These are phyloP conservation scores for Diaporthe longicolla DNA, from an alignment of 2,329 filamentous ascomycete genomes.

Conservation along the genomic window DNA sequence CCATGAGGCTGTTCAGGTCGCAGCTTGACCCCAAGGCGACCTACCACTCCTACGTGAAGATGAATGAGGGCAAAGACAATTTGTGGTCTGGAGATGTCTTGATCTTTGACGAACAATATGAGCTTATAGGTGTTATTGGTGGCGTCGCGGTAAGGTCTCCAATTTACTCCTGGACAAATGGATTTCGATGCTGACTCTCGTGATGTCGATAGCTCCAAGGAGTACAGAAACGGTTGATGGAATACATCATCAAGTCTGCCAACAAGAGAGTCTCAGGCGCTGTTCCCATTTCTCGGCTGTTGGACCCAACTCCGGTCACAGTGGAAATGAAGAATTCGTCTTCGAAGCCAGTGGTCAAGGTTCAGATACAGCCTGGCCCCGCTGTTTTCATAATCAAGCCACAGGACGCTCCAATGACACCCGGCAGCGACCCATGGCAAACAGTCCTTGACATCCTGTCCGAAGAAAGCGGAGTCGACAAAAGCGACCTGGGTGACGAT, in stretches of 20 bases:
- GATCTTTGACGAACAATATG: conserved; percentile 1
- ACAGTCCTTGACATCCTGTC: conserved; percentile 13
- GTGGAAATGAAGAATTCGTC: background rate
- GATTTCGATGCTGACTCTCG: background rate
- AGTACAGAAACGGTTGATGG: conserved; percentile 5
- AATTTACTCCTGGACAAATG: background rate
- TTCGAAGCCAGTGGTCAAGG: background rate
- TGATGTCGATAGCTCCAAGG: conserved; percentile 5
- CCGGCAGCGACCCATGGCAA: background rate
- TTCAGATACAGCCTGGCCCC: background rate
- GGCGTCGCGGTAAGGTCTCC: conserved; percentile 15
- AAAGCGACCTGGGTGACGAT: background rate
- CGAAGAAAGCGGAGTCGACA: conserved; percentile 24
- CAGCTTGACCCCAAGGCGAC: background rate
- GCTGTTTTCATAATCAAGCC: background rate
- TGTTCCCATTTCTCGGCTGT: background rate
- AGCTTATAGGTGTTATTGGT: conserved; percentile 1
- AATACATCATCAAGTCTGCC: conserved; percentile 25
- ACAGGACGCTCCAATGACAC: background rate
- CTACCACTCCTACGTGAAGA: conserved; percentile 9
- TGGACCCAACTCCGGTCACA: background rate
- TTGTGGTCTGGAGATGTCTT: conserved; percentile 24
- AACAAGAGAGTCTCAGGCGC: background rate
- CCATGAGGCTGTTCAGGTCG: background rate
- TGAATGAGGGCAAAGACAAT: background rate